Percentiles rank a stretch among this genome's conserved stretches.
Evolutionary conservation across 257 asterid species (phyloP).

Genomic region (Gynochthodes officinalis): DNA sequence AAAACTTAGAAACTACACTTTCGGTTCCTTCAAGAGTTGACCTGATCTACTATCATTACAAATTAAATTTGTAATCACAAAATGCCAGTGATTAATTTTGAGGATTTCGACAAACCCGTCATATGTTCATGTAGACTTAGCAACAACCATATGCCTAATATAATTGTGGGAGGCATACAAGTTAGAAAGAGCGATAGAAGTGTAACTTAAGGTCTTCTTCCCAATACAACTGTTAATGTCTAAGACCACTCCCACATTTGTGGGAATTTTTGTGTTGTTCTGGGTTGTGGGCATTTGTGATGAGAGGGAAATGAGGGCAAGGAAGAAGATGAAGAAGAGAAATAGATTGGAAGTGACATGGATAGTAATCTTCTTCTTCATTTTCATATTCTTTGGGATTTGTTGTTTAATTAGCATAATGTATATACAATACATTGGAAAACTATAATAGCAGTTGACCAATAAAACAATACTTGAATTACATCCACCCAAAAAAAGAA

Average conservation of each 20-base stretch:
- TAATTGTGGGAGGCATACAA: constrained; percentile 29
- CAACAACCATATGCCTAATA: constrained; percentile 35
- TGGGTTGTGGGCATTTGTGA: constrained; percentile 20
- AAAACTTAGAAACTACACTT: too few species aligned
- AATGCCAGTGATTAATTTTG: too few species aligned
- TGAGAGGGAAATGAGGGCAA: constrained; percentile 4
- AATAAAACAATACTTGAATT: not conserved
- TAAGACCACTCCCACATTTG: constrained; percentile 43
- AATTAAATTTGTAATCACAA: too few species aligned
- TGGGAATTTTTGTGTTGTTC: constrained; percentile 9
- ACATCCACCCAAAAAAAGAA: too few species aligned
- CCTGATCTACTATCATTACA: too few species aligned
- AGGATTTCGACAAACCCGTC: too few species aligned
- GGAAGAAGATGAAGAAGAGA: not conserved
- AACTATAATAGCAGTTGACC: not conserved
- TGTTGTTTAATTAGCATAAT: not conserved
- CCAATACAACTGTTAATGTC: constrained; percentile 37
- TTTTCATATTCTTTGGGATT: not conserved
- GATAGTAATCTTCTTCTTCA: not conserved
- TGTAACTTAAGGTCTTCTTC: constrained; percentile 38
- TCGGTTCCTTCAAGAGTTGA: too few species aligned
- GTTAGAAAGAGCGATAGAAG: constrained; percentile 41
- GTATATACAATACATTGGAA: not conserved
- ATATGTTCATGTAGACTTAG: too few species aligned
- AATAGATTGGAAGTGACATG: too few species aligned